These are phyloP conservation scores for Globisporangium yorkense DNA, from an alignment of 352 stramenopile species.

Conservation along the genomic window DNA sequence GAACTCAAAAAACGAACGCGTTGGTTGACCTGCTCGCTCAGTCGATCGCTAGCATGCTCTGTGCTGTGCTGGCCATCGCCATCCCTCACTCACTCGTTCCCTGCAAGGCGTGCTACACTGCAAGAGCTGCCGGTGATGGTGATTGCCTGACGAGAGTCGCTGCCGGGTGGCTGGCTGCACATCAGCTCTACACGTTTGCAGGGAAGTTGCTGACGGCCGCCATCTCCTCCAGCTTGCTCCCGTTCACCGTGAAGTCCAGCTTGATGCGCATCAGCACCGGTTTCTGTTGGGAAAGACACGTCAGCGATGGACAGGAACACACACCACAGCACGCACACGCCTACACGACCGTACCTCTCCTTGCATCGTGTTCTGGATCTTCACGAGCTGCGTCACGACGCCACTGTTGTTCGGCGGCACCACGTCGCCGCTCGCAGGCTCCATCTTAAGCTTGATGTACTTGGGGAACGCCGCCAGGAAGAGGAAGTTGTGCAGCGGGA, in stretches of 20 bases:
- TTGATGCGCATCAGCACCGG: constrained; percentile 82
- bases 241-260: constrained; percentile 80
- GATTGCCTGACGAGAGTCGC: background rate
- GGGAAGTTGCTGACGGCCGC: constrained; percentile 74
- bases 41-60: too few species aligned
- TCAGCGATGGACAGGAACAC: background rate
- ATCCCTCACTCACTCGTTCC: background rate
- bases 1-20: background rate
- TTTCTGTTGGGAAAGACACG: constrained; percentile 45
- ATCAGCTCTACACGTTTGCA: constrained; percentile 42
- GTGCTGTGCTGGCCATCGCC: background rate
- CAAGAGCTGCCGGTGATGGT: background rate
- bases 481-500: constrained; percentile 89
- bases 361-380: constrained; percentile 94
- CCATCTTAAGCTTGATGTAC: constrained; percentile 98
- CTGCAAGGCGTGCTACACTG: background rate
- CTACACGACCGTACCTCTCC: constrained; percentile 57
- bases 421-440: constrained; percentile 90
- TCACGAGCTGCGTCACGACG: constrained; percentile 92
- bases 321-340: background rate
- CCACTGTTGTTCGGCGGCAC: constrained; percentile 81
- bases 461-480: constrained; percentile 95
- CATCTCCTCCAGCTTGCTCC: constrained; percentile 84
- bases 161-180: background rate
- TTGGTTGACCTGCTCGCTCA: too few species aligned